These are phyloP conservation scores for Hypoxylon sp. DNA, from an alignment of 2,329 filamentous ascomycete species.

Conservation along the genomic window DNA sequence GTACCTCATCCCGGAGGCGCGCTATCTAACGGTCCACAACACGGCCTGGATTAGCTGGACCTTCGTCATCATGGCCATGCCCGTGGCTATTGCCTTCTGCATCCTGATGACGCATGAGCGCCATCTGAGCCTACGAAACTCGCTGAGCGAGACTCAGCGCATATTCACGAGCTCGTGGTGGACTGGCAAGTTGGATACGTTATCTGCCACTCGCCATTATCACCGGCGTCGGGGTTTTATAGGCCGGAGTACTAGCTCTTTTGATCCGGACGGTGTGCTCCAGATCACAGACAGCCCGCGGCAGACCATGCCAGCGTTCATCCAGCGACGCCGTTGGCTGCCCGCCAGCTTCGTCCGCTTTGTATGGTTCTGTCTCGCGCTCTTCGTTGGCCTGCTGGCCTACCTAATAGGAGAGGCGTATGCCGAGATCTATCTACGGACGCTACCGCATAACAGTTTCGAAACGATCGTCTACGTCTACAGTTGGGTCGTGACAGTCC, in stretches of 20 bases:
- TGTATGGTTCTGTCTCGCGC: constrained; percentile 76
- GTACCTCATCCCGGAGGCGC: constrained; percentile 66
- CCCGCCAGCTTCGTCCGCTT: constrained; percentile 77
- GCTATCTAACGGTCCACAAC: constrained; percentile 71
- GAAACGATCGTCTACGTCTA: constrained; percentile 79
- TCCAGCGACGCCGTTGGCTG: constrained; percentile 68
- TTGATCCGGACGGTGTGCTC: constrained; percentile 55
- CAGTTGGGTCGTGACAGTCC: constrained; percentile 76
- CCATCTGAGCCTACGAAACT: constrained; percentile 71
- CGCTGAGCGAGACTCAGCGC: constrained; percentile 74
- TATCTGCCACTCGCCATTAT: constrained; percentile 57
- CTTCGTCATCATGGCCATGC: constrained; percentile 77
- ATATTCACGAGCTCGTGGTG: constrained; percentile 77
- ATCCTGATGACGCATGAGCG: constrained; percentile 75
- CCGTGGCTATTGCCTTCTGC: constrained; percentile 73
- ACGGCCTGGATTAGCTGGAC: constrained; percentile 78
- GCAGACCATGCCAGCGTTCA: constrained; percentile 53
- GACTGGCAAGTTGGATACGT: constrained; percentile 68
- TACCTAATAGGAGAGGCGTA: constrained; percentile 78
- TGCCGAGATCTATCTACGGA: constrained; percentile 76
- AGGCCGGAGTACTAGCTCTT: constrained; percentile 54
- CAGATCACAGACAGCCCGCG: constrained; percentile 45
- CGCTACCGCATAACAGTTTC: constrained; percentile 73
- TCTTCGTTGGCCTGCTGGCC: constrained; percentile 72
- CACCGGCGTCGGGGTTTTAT: constrained; percentile 55